Evolutionary conservation across 2,329 filamentous ascomycete genomes (phyloP).

Genomic region (Lojkania enalia): DNA sequence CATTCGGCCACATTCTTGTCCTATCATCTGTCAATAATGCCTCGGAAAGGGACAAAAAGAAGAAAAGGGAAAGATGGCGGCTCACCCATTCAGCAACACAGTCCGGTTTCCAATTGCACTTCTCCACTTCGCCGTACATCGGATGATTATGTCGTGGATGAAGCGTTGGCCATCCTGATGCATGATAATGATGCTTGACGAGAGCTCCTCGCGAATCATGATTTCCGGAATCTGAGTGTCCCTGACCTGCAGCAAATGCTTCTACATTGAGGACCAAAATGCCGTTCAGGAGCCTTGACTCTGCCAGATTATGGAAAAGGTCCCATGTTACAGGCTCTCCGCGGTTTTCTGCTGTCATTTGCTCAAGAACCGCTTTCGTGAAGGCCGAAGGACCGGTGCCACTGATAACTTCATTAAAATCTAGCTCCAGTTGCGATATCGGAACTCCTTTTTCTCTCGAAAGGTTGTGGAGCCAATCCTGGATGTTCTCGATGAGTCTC

Average conservation of each 20-base stretch:
- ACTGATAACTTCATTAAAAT: constrained; percentile 73
- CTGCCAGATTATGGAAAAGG: constrained; percentile 65
- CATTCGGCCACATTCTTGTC: constrained; percentile 66
- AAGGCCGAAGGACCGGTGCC: constrained; percentile 75
- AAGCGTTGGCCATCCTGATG: constrained; percentile 69
- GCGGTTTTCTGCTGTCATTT: constrained; percentile 59
- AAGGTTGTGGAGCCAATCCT: constrained; percentile 65
- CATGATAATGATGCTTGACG: constrained; percentile 76
- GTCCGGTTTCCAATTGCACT: constrained; percentile 69
- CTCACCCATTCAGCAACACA: constrained; percentile 64
- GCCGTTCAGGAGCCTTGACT: constrained; percentile 66
- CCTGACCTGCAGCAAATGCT: constrained; percentile 72
- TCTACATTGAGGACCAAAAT: constrained; percentile 71
- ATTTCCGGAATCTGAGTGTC: constrained; percentile 72
- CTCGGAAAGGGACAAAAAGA: background rate
- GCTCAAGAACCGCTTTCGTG: constrained; percentile 64
- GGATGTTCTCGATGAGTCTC: constrained; percentile 68
- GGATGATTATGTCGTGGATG: constrained; percentile 70
- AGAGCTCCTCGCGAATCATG: constrained; percentile 67
- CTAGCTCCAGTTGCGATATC: constrained; percentile 64
- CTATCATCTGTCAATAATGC: constrained; percentile 16
- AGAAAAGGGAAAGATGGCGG: background rate
- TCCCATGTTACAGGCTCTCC: constrained; percentile 62
- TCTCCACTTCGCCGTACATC: constrained; percentile 70
- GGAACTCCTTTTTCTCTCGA: constrained; percentile 61